Conservation (phyloP, 148 eudicot genomes). For the Simmondsia chinensis region DNA sequence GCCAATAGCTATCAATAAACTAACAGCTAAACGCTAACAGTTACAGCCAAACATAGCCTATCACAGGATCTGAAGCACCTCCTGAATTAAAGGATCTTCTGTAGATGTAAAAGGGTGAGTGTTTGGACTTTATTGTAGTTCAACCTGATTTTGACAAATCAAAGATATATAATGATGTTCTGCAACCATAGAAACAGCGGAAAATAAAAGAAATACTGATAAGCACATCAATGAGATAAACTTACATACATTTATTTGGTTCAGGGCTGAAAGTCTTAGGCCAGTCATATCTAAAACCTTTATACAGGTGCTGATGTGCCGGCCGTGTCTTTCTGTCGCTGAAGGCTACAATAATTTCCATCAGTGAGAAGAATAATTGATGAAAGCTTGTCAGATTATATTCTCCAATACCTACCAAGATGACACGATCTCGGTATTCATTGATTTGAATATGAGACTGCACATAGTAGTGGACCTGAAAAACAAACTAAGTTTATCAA, state of each 20-base stretch:
- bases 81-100: too few relatives aligned
- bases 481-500: not conserved
- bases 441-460: conserved; percentile 88
- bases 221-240: too few relatives aligned
- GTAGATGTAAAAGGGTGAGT: too few relatives aligned
- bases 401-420: conserved; percentile 41
- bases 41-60: too few relatives aligned
- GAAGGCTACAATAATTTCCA: conserved; percentile 34
- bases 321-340: conserved; percentile 46
- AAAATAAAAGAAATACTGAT: too few relatives aligned
- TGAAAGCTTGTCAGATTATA: not conserved
- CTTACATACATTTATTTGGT: conserved; percentile 56
- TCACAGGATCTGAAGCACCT: too few relatives aligned
- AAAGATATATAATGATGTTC: too few relatives aligned
- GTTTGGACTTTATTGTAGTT: too few relatives aligned
- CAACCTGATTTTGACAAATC: too few relatives aligned
- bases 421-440: conserved; percentile 69
- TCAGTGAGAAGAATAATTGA: conserved; percentile 6
- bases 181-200: too few relatives aligned
- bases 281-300: conserved; percentile 87
- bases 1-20: too few relatives aligned
- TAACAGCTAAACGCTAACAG: too few relatives aligned
- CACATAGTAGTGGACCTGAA: conserved; percentile 61
- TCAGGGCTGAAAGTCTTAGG: conserved; percentile 64
- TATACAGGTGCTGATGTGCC: conserved; percentile 54